These are phyloP conservation scores for Trametes coccinea DNA, from an alignment of 768 basidiomycete species.

Conservation along the genomic window DNA sequence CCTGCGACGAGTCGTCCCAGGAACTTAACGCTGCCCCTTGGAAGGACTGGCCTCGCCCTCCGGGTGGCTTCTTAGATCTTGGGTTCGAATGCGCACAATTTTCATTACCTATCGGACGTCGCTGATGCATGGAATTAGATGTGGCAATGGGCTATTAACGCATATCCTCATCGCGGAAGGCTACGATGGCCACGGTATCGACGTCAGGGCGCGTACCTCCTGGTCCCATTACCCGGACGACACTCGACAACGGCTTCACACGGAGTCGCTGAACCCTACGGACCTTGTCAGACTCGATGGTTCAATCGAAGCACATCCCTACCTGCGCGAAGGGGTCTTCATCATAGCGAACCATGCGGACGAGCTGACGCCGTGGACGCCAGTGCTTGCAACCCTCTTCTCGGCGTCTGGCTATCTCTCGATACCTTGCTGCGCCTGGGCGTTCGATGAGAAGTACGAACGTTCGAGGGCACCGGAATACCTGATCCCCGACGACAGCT, in stretches of 20 bases:
- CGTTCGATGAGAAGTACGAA: slow-evolving; percentile 67
- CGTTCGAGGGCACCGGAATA: slow-evolving; percentile 41
- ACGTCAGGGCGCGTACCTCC: slow-evolving; percentile 80
- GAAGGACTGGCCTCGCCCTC: slow-evolving; percentile 75
- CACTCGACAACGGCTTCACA: slow-evolving; percentile 62
- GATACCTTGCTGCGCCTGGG: slow-evolving; percentile 92
- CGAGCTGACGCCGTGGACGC: slow-evolving; percentile 94
- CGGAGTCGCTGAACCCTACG: slow-evolving; percentile 72
- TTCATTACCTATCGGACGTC: neutral
- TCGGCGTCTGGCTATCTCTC: slow-evolving; percentile 68
- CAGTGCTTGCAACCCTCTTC: slow-evolving; percentile 69
- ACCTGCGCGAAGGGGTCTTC: slow-evolving; percentile 55
- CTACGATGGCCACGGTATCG: slow-evolving; percentile 81
- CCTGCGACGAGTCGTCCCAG: slow-evolving; percentile 11
- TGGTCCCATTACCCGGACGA: slow-evolving; percentile 75
- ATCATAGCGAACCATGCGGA: slow-evolving; percentile 96
- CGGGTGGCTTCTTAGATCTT: slow-evolving; percentile 85
- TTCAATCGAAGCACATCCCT: slow-evolving; percentile 20
- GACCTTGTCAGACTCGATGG: slow-evolving; percentile 7
- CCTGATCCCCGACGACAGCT: slow-evolving; percentile 29
- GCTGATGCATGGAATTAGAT: slow-evolving; percentile 43
- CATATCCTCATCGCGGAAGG: slow-evolving; percentile 86
- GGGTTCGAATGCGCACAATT: slow-evolving; percentile 51
- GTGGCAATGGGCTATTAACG: slow-evolving; percentile 90
- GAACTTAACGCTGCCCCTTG: slow-evolving; percentile 46